Percentiles rank a stretch among this genome's conserved stretches.
phyloP scores from a whole-genome alignment of 345 rosid genomes.

The Acer yangbiense region DNA sequence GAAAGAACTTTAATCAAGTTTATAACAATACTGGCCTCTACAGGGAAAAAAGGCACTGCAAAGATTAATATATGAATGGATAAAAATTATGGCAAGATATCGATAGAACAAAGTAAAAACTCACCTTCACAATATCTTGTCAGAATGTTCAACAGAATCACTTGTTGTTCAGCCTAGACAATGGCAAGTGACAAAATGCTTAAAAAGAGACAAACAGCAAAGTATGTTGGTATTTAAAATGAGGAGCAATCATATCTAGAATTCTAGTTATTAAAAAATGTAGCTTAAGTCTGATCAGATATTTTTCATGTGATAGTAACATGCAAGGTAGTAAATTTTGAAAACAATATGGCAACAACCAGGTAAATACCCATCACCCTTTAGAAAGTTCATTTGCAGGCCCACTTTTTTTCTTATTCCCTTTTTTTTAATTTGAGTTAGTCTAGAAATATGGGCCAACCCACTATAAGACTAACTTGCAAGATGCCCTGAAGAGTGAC shows the following conservation, averaged over 20 bases:
- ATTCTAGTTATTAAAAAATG: background rate
- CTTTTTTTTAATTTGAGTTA: background rate
- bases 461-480: background rate
- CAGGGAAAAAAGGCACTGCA: background rate
- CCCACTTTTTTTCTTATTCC: background rate
- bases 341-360: background rate
- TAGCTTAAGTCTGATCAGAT: background rate
- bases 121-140: conserved; percentile 42
- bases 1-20: background rate
- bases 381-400: background rate
- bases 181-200: conserved; percentile 12
- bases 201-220: background rate
- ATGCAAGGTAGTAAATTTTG: background rate
- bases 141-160: conserved; percentile 36
- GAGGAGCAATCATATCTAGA: background rate
- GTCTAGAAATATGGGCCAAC: background rate
- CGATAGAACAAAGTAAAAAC: conserved; percentile 9
- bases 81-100: background rate
- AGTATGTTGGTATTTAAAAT: background rate
- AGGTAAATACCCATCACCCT: background rate
- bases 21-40: background rate
- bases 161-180: conserved; percentile 42
- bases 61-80: background rate
- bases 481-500: background rate
- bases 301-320: background rate